Percentiles rank a stretch among this genome's conserved stretches.
phyloP scores from a whole-genome alignment of 768 basidiomycete genomes.

The Amanita exitialis region DNA sequence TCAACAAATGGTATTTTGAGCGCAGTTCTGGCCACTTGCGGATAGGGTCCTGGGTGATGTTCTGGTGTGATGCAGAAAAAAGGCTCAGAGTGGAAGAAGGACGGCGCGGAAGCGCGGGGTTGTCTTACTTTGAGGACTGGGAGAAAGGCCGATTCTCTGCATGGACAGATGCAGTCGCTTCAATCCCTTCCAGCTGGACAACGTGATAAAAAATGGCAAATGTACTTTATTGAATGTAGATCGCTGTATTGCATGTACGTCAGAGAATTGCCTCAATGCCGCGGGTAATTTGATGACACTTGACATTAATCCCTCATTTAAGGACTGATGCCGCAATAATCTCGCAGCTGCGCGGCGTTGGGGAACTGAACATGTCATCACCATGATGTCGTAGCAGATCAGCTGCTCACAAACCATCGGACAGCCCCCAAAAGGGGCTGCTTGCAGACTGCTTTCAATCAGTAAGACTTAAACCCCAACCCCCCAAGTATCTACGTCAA shows the following conservation, averaged over 20 bases:
- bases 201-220: conserved; percentile 8
- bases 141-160: conserved; percentile 58
- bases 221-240: not conserved
- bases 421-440: too few species aligned
- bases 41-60: conserved; percentile 83
- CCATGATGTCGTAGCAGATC: too few species aligned
- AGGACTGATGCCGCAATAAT: too few species aligned
- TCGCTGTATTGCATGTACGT: not conserved
- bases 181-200: conserved; percentile 77
- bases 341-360: too few species aligned
- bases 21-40: conserved; percentile 85
- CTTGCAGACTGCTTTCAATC: too few species aligned
- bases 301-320: too few species aligned
- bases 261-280: not conserved
- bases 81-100: conserved; percentile 62
- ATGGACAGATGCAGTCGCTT: conserved; percentile 61
- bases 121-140: conserved; percentile 70
- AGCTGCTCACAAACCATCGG: too few species aligned
- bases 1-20: conserved; percentile 99
- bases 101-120: conserved; percentile 47
- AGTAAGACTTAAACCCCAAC: not conserved
- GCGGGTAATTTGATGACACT: too few species aligned
- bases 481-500: too few species aligned
- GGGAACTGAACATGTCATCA: too few species aligned
- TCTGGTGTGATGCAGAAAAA: conserved; percentile 98